phyloP scores from a whole-genome alignment of 768 basidiomycete genomes.

The Lepiota venenata region DNA sequence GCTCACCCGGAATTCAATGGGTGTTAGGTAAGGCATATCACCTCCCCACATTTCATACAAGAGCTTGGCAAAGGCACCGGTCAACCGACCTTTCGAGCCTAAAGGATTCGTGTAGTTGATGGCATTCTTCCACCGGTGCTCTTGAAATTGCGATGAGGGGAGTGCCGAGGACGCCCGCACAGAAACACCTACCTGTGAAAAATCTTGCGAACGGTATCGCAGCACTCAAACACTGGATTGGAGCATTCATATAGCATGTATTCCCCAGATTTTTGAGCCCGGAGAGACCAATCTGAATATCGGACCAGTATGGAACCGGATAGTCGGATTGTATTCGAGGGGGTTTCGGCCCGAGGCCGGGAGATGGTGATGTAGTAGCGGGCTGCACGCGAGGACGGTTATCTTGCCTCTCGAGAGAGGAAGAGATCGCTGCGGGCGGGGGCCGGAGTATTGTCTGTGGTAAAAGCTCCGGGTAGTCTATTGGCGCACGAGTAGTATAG shows the following conservation, averaged over 20 bases:
- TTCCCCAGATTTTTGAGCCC: slow-evolving; percentile 95
- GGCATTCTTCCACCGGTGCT: slow-evolving; percentile 76
- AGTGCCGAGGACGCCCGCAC: background rate
- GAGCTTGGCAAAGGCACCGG: slow-evolving; percentile 78
- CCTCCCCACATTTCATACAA: slow-evolving; percentile 87
- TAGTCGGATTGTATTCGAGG: slow-evolving; percentile 75
- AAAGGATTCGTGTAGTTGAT: slow-evolving; percentile 85
- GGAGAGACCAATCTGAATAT: slow-evolving; percentile 72
- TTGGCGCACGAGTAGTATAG: slow-evolving; percentile 35
- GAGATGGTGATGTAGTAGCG: slow-evolving; percentile 24
- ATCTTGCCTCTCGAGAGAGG: slow-evolving; percentile 73
- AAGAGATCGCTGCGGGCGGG: slow-evolving; percentile 74
- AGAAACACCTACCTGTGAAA: slow-evolving; percentile 67
- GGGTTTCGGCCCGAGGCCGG: slow-evolving; percentile 37
- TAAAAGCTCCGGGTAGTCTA: slow-evolving; percentile 83
- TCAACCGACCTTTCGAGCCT: slow-evolving; percentile 83
- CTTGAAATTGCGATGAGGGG: slow-evolving; percentile 31
- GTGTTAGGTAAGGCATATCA: slow-evolving; percentile 79
- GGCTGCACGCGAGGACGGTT: slow-evolving; percentile 55
- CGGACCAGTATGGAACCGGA: slow-evolving; percentile 81
- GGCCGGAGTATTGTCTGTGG: slow-evolving; percentile 49
- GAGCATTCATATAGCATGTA: slow-evolving; percentile 99
- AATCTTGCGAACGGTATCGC: slow-evolving; percentile 92
- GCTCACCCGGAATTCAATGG: slow-evolving; percentile 79
- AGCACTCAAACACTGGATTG: slow-evolving; percentile 93